Percentiles rank a stretch among this genome's conserved stretches.
Conservation (phyloP, 2,329 filamentous ascomycete genomes). For the Colletotrichum kahawae region DNA sequence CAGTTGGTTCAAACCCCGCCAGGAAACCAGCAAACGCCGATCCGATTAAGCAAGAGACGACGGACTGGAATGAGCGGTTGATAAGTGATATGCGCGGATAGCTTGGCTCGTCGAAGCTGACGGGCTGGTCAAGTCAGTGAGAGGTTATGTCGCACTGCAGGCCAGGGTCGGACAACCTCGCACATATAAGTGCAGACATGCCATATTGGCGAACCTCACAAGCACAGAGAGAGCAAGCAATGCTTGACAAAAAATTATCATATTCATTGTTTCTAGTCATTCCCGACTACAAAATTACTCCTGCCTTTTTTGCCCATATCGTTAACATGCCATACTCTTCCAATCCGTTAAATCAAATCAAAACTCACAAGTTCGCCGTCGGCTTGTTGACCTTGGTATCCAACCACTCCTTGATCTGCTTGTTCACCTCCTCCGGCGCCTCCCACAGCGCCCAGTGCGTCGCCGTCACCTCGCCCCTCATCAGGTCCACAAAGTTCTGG, state of each 20-base stretch:
- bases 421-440: conserved; percentile 73
- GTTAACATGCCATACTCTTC: not conserved
- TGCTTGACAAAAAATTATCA: not conserved
- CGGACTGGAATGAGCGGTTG: not conserved
- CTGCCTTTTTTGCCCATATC: not conserved
- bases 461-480: conserved; percentile 67
- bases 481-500: conserved; percentile 67
- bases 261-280: not conserved
- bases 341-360: not conserved
- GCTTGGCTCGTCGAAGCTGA: not conserved
- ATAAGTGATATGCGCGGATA: not conserved
- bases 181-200: not conserved
- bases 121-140: not conserved
- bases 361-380: conserved; percentile 9
- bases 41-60: not conserved
- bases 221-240: not conserved
- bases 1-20: not conserved
- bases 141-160: not conserved
- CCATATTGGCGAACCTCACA: not conserved
- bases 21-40: not conserved
- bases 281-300: not conserved
- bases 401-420: conserved; percentile 71
- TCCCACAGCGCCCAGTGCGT: conserved; percentile 87
- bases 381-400: conserved; percentile 33
- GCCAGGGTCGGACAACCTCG: not conserved